These are phyloP conservation scores for Pueraria montana DNA, from an alignment of 306 rosid species.

Conservation along the genomic window DNA sequence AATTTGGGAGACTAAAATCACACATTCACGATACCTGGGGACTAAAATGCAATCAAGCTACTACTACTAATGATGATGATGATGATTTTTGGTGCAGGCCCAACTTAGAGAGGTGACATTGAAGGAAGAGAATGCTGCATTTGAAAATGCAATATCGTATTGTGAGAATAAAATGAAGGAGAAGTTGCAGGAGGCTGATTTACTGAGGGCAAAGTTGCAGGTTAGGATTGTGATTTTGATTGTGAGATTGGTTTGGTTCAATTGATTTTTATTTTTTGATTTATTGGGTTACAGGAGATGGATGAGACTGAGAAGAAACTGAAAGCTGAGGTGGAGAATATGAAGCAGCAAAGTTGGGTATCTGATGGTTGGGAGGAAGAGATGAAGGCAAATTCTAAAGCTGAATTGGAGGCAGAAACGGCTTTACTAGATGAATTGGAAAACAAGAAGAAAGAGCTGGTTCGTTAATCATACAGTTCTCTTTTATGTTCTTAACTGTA, in stretches of 20 bases:
- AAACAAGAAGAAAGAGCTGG: constrained; percentile 83
- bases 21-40: background rate
- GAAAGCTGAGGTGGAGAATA: constrained; percentile 60
- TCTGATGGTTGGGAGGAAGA: constrained; percentile 55
- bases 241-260: background rate
- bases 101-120: constrained; percentile 82
- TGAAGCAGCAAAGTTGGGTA: constrained; percentile 48
- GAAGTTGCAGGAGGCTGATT: constrained; percentile 68
- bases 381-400: constrained; percentile 43
- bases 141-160: constrained; percentile 66
- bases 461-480: constrained; percentile 42
- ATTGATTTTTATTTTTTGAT: background rate
- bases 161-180: constrained; percentile 79
- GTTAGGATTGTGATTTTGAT: constrained; percentile 50
- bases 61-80: background rate
- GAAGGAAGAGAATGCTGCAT: constrained; percentile 84
- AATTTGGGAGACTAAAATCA: background rate
- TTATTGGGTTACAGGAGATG: constrained; percentile 65
- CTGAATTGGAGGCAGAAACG: constrained; percentile 57
- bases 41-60: background rate
- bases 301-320: constrained; percentile 71
- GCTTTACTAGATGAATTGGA: constrained; percentile 71
- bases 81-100: constrained; percentile 57
- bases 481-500: constrained; percentile 5
- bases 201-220: constrained; percentile 67